Conservation (phyloP, 495 filamentous ascomycete genomes). For the Mytilinidion resinicola region DNA sequence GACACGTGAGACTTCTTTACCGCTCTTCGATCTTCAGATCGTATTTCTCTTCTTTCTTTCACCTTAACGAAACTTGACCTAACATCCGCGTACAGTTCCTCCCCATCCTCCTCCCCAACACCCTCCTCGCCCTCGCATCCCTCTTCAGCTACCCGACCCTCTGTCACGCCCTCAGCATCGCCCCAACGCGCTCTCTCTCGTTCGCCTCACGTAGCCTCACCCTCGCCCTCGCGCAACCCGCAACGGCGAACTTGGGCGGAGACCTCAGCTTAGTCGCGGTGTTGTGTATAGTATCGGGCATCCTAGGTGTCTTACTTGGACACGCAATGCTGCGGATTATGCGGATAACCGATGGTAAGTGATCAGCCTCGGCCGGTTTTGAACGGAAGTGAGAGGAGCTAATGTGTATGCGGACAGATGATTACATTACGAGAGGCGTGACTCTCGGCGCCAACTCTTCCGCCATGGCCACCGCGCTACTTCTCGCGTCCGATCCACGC, state of each 20-base stretch:
- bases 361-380: not conserved
- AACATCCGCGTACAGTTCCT: slow-evolving; percentile 27
- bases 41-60: not conserved
- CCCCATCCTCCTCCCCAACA: slow-evolving; percentile 44
- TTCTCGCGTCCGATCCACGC: slow-evolving; percentile 46
- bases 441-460: slow-evolving; percentile 49
- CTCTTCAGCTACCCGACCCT: slow-evolving; percentile 47
- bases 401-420: slow-evolving; percentile 30
- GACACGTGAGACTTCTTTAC: slow-evolving; percentile 28
- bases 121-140: slow-evolving; percentile 41
- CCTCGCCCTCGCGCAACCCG: slow-evolving; percentile 47
- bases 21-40: not conserved
- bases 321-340: slow-evolving; percentile 37
- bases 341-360: slow-evolving; percentile 39
- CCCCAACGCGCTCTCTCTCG: slow-evolving; percentile 40
- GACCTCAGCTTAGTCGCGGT: slow-evolving; percentile 47
- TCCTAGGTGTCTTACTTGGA: slow-evolving; percentile 47
- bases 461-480: slow-evolving; percentile 48
- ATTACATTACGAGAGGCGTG: slow-evolving; percentile 52
- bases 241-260: slow-evolving; percentile 45
- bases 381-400: not conserved
- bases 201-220: slow-evolving; percentile 48
- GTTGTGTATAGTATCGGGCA: slow-evolving; percentile 48
- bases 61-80: not conserved
- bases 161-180: slow-evolving; percentile 45